These are phyloP conservation scores for Boletus semigastroideus DNA, from an alignment of 1,284 basidiomycete species.

Conservation along the genomic window DNA sequence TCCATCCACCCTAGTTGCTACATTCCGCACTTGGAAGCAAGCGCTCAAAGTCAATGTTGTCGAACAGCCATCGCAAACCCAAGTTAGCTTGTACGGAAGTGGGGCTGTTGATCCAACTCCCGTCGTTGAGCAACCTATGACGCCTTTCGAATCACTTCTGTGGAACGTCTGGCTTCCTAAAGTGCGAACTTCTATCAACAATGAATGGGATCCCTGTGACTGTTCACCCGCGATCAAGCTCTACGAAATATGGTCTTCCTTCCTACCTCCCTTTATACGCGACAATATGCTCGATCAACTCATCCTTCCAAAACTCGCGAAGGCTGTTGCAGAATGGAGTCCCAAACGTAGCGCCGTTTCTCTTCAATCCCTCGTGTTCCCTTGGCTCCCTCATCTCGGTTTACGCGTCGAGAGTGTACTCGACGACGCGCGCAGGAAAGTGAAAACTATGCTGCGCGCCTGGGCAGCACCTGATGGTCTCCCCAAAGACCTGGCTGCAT, in stretches of 20 bases:
- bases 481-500: constrained; percentile 72
- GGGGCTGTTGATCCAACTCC: constrained; percentile 33
- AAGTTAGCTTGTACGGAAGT: constrained; percentile 60
- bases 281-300: constrained; percentile 98
- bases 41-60: constrained; percentile 58
- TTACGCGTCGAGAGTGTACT: constrained; percentile 77
- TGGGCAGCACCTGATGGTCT: constrained; percentile 78
- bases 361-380: constrained; percentile 86
- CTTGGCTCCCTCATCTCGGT: constrained; percentile 91
- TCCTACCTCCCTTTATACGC: constrained; percentile 87
- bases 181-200: constrained; percentile 90
- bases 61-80: constrained; percentile 42
- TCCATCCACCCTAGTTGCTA: constrained; percentile 59
- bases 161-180: constrained; percentile 96
- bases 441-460: constrained; percentile 75
- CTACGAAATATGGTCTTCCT: constrained; percentile 84
- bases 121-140: constrained; percentile 72
- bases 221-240: constrained; percentile 78
- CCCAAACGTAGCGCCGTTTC: constrained; percentile 56
- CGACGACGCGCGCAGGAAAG: constrained; percentile 81
- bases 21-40: constrained; percentile 68
- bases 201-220: constrained; percentile 82
- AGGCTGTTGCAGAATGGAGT: constrained; percentile 85
- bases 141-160: constrained; percentile 90
- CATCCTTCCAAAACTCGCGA: constrained; percentile 86